Percentiles rank a stretch among this genome's conserved stretches.
Conservation (phyloP, 2,329 filamentous ascomycete genomes). For the Ophiostoma sp. region DNA sequence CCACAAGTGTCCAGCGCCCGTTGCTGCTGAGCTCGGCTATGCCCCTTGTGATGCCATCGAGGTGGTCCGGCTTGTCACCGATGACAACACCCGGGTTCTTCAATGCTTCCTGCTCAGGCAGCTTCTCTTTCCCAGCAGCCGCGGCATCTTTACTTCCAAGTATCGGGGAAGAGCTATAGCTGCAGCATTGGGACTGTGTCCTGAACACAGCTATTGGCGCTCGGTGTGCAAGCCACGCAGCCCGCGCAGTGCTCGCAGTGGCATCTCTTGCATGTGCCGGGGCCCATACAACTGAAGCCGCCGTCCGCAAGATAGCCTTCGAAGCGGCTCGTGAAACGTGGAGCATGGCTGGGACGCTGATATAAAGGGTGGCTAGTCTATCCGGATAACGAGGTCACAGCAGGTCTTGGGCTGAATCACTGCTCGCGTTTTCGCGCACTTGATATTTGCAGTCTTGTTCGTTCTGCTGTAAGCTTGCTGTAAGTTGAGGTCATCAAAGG, state of each 20-base stretch:
- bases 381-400: too few relatives aligned
- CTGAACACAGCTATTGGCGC: not conserved
- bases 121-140: too few relatives aligned
- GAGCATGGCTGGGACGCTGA: not conserved
- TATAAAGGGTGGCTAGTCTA: not conserved
- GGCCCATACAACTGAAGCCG: not conserved
- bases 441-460: too few relatives aligned
- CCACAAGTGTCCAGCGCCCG: constrained; percentile 44
- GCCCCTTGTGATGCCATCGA: not conserved
- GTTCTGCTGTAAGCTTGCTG: not conserved
- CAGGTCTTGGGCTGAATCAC: too few relatives aligned
- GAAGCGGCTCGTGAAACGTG: not conserved
- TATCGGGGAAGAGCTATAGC: not conserved
- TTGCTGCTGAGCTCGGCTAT: not conserved
- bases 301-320: not conserved
- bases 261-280: not conserved
- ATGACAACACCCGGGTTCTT: too few relatives aligned
- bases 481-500: not conserved
- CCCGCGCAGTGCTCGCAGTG: not conserved
- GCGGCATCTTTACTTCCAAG: too few relatives aligned
- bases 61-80: too few relatives aligned
- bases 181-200: not conserved
- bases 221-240: not conserved
- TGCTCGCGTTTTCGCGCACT: too few relatives aligned
- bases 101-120: too few relatives aligned